Base-by-base conservation (phyloP, 805 yeast species). In the Tetrapisispora arboricola region DNA sequence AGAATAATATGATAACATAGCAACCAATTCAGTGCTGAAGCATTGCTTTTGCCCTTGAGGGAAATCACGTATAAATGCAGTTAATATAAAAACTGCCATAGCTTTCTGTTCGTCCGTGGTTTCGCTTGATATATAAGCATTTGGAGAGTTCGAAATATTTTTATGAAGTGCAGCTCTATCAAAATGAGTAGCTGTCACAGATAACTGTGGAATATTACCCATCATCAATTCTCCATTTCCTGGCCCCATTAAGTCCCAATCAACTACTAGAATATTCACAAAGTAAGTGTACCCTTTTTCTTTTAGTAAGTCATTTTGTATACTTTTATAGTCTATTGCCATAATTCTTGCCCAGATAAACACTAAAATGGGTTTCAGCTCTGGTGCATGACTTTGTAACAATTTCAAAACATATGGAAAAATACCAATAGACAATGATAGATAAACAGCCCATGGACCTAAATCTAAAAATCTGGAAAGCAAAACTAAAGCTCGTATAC, bases 271-370 rank as follows among this genome's bases (percentile, higher is more conserved):
- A 55, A 90, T 85, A 44, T 80, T 76, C 33, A 86, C 76, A 58
- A 92, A 92, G 59, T 92, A 90, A 51, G 79, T 77, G 60, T 78
- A 88, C 0, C 96, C 95, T 54, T 81, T 82, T 55, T 90, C 97
- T 52, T 88, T 88, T 48, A 92, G 75, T 24, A 92, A 71, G 55
- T 92, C 98, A 47, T 81, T 87, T 59, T 92, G 98, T 3, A 95
- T 85, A 53, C 83, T 81, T 48, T 76, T 74, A 58, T 83, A 81
- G 61, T 90, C 97, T 19, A 92, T 94, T 3, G 96, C 88, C 92
- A 92, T 86, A 18, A 92, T 86, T 49, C 97, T 71, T 0, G 97
- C 95, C 98, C 98, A 92, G 41, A 92, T 92, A 54, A 90, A 92
- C 1, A 92, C 92, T 43, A 92, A 64, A 3, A 90, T 95, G 0